Conservation (phyloP, 208 protist species). For the Spongospora subterranea region DNA sequence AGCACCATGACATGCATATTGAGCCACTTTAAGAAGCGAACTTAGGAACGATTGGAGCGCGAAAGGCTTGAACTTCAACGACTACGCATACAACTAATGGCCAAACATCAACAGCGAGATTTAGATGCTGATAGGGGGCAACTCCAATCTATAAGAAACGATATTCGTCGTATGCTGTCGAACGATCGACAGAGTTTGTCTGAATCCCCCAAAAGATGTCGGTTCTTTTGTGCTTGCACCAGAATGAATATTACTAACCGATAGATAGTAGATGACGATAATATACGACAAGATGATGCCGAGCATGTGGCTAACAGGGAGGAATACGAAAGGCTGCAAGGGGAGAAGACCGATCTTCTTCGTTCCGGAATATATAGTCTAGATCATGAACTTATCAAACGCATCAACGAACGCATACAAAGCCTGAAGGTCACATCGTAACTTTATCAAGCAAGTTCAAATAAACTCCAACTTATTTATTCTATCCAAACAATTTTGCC, state of each 20-base stretch:
- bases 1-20: neutral
- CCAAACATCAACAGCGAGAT: neutral
- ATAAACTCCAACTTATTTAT: too few species aligned
- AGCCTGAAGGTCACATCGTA: neutral
- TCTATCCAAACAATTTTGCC: too few species aligned
- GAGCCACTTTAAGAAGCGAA: neutral
- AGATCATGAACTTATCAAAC: neutral
- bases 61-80: constrained; percentile 55
- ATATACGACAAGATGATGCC: too few species aligned
- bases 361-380: neutral
- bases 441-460: too few species aligned
- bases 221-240: too few species aligned
- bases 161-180: constrained; percentile 17
- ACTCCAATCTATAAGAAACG: neutral
- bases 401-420: neutral
- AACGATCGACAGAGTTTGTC: neutral
- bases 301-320: too few species aligned
- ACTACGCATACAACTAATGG: constrained; percentile 34
- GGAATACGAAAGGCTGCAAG: neutral
- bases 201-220: too few species aligned
- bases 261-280: too few species aligned
- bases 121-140: neutral
- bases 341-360: neutral
- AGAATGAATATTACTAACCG: too few species aligned
- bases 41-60: constrained; percentile 26